Evolutionary conservation across 768 basidiomycete genomes (phyloP), one percentile per base, ranked within the genome.

Genomic region (Russula virescens): DNA sequence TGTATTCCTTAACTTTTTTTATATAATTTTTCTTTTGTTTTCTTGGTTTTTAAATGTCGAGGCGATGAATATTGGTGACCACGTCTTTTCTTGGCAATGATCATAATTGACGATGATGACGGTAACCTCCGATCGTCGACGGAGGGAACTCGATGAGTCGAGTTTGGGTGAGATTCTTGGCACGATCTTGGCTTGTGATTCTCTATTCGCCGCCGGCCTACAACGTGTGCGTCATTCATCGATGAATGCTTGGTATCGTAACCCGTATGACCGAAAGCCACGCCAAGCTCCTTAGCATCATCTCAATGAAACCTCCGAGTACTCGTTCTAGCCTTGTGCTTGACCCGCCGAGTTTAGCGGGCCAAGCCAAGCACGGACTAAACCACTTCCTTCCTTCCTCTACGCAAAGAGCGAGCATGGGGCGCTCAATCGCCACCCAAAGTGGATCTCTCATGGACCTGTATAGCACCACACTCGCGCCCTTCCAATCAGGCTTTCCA

Each of bases 1-100:
- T 64, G 52, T 55, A 50, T 45, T 55, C 50, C 23, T 46, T 63
- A 59, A 43, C 21, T 43, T 45, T 26, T 47, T 47, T 50, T 54
- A 55, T 38, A 50, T 55, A 55, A 49, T 47, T 28, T 18, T 53
- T 42, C 23, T 38, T 38, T 38, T 38, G 2, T 25, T 31, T 18
- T 43, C 31, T 14, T 35, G 21, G 21, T 26, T 53, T 34, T 48
- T 23, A 23, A 60, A 43, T 62, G 28, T 23, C 42, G n/a, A 51
- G 38, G 45, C 16, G 26, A 25, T 35, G 25, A 26, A 7, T 38
- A 31, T 26, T 38, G 38, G 13, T 38, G 10, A 38, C 38, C 38
- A 38, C 13, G 13, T 9, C 10, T 11, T 11, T 38, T 11, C 14
- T 16, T 3, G 28, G 13, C 19, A 31, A 35, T 9, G 55, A 47